A percentile compares a stretch with the other conserved stretches of the same genome.
Evolutionary conservation across 2,329 filamentous ascomycete species (phyloP).

Genomic region (Penicillium glabrum): DNA sequence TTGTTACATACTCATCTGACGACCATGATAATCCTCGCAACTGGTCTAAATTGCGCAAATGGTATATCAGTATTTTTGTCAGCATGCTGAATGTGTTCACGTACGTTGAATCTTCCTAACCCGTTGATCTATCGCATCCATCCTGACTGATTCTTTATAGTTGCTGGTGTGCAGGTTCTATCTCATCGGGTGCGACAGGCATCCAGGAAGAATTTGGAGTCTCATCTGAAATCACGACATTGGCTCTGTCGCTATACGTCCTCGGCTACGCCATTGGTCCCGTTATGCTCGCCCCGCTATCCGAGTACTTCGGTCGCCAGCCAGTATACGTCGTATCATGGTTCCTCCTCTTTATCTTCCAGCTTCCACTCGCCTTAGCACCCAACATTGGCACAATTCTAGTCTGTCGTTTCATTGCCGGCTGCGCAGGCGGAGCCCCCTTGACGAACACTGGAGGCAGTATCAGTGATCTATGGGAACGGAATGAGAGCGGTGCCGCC

Average conservation of each 20-base stretch:
- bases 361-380: conserved; percentile 27
- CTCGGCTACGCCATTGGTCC: conserved; percentile 31
- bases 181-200: conserved; percentile 27
- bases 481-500: conserved; percentile 30
- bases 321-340: conserved; percentile 35
- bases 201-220: conserved; percentile 30
- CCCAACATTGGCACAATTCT: conserved; percentile 31
- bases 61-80: conserved; percentile 44
- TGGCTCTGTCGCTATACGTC: conserved; percentile 34
- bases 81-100: conserved; percentile 37
- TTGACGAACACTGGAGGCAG: conserved; percentile 34
- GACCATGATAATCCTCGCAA: conserved; percentile 41
- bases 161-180: conserved; percentile 28
- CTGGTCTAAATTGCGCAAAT: conserved; percentile 40
- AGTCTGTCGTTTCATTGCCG: conserved; percentile 30
- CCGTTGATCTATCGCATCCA: neutral
- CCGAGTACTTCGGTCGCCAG: conserved; percentile 38
- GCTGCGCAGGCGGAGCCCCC: conserved; percentile 32
- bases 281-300: conserved; percentile 32
- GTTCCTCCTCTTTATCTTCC: conserved; percentile 32
- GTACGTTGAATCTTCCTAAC: conserved; percentile 11
- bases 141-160: neutral
- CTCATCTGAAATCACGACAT: conserved; percentile 29
- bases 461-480: conserved; percentile 33
- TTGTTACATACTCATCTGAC: conserved; percentile 17